These are phyloP conservation scores for Aspergillus diversus DNA, from an alignment of 495 filamentous ascomycete genomes.

Conservation along the genomic window DNA sequence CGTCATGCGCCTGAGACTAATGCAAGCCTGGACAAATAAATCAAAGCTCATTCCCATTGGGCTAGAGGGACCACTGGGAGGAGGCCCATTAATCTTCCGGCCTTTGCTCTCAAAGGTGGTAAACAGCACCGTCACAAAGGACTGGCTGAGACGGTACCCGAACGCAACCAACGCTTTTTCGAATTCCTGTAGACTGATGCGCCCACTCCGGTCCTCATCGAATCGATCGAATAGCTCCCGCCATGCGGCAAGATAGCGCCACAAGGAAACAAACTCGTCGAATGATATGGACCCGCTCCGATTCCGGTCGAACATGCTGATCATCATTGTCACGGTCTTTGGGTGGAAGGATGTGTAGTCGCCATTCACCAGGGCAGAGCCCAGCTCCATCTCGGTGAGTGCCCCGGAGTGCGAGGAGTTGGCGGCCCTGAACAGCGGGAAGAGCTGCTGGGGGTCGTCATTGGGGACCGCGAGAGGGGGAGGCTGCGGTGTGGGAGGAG, in stretches of 20 bases:
- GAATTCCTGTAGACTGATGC: conserved; percentile 85
- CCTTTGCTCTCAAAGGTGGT: conserved; percentile 61
- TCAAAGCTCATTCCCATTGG: conserved; percentile 87
- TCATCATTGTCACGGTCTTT: conserved; percentile 99
- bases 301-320: conserved; percentile 93
- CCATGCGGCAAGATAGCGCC: conserved; percentile 95
- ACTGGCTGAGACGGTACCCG: conserved; percentile 83
- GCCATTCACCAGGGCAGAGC: conserved; percentile 91
- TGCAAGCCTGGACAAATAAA: conserved; percentile 97
- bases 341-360: conserved; percentile 94
- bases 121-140: conserved; percentile 84
- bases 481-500: conserved; percentile 54
- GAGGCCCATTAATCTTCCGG: conserved; percentile 32
- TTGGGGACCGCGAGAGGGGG: conserved; percentile 70
- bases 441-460: conserved; percentile 59
- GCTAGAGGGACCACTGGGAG: conserved; percentile 30
- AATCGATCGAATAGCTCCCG: conserved; percentile 93
- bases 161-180: conserved; percentile 90
- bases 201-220: conserved; percentile 83
- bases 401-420: conserved; percentile 82
- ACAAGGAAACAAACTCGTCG: conserved; percentile 91
- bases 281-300: conserved; percentile 87
- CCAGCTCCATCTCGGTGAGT: conserved; percentile 85
- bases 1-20: conserved; percentile 95
- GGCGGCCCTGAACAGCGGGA: conserved; percentile 87